Evolutionary conservation across 2,329 filamentous ascomycete species (phyloP).

Genomic region (Aureobasidium sp.): DNA sequence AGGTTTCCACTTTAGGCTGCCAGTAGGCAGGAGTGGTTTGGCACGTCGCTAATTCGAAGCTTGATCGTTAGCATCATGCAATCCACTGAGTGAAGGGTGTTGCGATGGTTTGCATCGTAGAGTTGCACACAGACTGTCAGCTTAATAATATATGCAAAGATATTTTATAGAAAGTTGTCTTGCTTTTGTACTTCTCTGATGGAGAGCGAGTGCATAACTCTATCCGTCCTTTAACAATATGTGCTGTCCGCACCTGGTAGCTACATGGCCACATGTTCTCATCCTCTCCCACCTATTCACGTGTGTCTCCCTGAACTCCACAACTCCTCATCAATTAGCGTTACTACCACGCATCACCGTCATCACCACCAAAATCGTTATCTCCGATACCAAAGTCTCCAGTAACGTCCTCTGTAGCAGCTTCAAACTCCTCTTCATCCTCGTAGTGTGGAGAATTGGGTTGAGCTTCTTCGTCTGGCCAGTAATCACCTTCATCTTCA

Average conservation of each 20-base stretch:
- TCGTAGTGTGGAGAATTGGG: constrained; percentile 1
- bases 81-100: too few species aligned
- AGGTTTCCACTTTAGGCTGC: too few species aligned
- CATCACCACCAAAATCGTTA: constrained; percentile 21
- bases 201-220: neutral
- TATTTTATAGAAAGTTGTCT: too few species aligned
- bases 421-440: constrained; percentile 15
- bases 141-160: too few species aligned
- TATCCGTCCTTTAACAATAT: neutral
- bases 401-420: neutral
- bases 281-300: neutral
- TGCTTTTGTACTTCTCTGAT: neutral
- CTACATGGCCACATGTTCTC: neutral
- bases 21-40: too few species aligned
- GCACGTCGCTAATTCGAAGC: too few species aligned
- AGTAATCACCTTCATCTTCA: constrained; percentile 24
- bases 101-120: too few species aligned
- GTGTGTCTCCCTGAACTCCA: neutral
- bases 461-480: constrained; percentile 6
- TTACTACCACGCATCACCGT: neutral
- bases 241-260: neutral
- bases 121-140: too few species aligned
- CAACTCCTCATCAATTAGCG: too few species aligned
- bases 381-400: constrained; percentile 23
- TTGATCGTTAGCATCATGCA: too few species aligned